phyloP scores from a whole-genome alignment of 2,329 filamentous ascomycete genomes.

The Lasiodiplodia theobromae region DNA sequence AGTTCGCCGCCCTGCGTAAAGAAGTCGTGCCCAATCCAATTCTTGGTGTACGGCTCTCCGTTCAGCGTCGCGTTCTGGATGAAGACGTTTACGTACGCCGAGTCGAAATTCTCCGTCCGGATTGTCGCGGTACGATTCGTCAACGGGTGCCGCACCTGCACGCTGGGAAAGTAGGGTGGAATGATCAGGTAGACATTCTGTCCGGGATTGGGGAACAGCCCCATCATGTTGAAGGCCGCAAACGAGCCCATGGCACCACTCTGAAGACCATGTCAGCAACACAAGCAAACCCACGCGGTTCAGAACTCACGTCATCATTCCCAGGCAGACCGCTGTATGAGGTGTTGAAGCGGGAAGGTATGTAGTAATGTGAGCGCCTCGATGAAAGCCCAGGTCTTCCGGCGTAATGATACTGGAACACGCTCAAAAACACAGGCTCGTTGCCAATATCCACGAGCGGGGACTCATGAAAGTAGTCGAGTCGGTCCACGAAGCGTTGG shows the following conservation, averaged over 20 bases:
- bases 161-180: constrained; percentile 54
- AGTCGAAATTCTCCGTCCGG: constrained; percentile 50
- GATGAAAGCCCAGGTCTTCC: constrained; percentile 53
- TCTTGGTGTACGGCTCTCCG: constrained; percentile 51
- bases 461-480: constrained; percentile 55
- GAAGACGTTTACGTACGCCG: constrained; percentile 51
- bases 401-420: constrained; percentile 56
- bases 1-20: constrained; percentile 53
- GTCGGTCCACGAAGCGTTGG: constrained; percentile 48
- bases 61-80: constrained; percentile 54
- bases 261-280: constrained; percentile 8
- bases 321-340: constrained; percentile 52
- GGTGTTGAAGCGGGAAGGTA: constrained; percentile 54
- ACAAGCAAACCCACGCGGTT: no score
- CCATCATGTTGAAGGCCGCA: constrained; percentile 52
- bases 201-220: constrained; percentile 56
- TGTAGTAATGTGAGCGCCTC: constrained; percentile 52
- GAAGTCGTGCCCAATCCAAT: constrained; percentile 55
- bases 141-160: constrained; percentile 48
- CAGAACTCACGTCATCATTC: constrained; percentile 49
- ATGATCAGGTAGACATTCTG: constrained; percentile 58
- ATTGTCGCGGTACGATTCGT: constrained; percentile 53
- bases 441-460: constrained; percentile 56
- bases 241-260: constrained; percentile 56
- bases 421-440: constrained; percentile 55